Conservation (phyloP, 2,329 filamentous ascomycete species). For the Tolypocladium cylindrosporum region DNA sequence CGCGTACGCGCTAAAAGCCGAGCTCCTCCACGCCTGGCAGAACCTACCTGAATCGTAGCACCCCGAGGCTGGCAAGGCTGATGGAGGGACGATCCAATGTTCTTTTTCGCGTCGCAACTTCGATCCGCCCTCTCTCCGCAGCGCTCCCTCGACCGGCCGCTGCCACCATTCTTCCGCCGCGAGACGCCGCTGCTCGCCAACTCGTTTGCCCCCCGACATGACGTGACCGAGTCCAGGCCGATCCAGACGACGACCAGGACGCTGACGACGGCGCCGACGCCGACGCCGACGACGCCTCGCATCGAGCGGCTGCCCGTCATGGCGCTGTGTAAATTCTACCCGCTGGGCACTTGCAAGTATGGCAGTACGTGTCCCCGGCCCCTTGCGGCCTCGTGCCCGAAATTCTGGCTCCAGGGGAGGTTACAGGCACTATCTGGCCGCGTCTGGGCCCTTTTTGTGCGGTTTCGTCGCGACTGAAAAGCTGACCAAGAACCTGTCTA, state of each 20-base stretch:
- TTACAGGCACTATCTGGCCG: neutral
- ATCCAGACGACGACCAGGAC: neutral
- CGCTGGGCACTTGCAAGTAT: slow-evolving; percentile 41
- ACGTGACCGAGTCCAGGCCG: neutral
- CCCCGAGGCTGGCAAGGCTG: slow-evolving; percentile 6
- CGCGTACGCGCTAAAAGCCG: neutral
- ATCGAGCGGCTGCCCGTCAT: slow-evolving; percentile 14
- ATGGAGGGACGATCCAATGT: slow-evolving; percentile 1
- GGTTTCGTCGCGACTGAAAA: neutral
- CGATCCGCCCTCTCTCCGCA: slow-evolving; percentile 2
- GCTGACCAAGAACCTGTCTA: slow-evolving; percentile 12
- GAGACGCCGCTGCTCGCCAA: neutral
- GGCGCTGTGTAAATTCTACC: slow-evolving; percentile 37
- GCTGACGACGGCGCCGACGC: neutral
- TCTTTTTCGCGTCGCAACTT: slow-evolving; percentile 6
- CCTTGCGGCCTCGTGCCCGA: neutral
- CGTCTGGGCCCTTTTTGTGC: neutral
- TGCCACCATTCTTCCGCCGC: slow-evolving; percentile 1
- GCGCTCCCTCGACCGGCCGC: slow-evolving; percentile 1
- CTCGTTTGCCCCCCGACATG: neutral
- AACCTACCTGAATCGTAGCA: neutral
- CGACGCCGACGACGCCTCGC: neutral
- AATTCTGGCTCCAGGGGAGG: neutral
- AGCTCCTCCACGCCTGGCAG: neutral
- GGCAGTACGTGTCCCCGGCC: slow-evolving; percentile 31